Base-by-base conservation (phyloP, 2,329 filamentous ascomycete genomes). In the Hymenoscyphus fructigenus region DNA sequence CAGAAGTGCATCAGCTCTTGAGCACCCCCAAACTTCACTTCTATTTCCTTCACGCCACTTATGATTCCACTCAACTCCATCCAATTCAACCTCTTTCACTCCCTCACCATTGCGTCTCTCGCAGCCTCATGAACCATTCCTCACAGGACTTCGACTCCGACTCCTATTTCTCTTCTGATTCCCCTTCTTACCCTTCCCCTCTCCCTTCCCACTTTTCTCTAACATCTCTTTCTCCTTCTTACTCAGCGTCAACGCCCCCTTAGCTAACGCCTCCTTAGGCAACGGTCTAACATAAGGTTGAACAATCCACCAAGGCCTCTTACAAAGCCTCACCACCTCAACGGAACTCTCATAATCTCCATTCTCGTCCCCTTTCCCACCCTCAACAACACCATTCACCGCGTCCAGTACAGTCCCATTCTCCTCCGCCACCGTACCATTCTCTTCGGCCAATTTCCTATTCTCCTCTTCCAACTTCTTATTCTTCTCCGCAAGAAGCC, bases 241-340 rank as follows among this genome's bases (percentile, higher is more conserved):
- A 72, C 88, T 91, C 67, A 89, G 76, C 64, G 83, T 85, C 76
- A 96, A 83, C 2, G 91, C 89, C 0, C 93, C 93, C 75, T 92
- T 93, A 67, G 89, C 88, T 69, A 95, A 73, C 2, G 95, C 95
- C 79, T 98, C 94, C 70, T 90, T 91, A 0, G 95, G 95, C 73
- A 97, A 76, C 50, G 93, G 93, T 63, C 93, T 82, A 6, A 97
- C 85, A 72, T 96, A 91, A 3, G 94, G 90, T 79, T 98, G 93
- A 61, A 88, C 92, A 3, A 97, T 84, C 92, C 92, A 97, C 85
- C 89, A 97, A 0, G 93, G 93, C 68, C 92, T 81, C 75, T 88
- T 89, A 74, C 92, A 96, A 66, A 86, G 82, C 63, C 84, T 85
- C 29, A 95, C 87, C 0, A 90, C 88, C 9, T 85, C 87, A 20